These are phyloP conservation scores for Geotrichum phurueaensis DNA, from an alignment of 1,139 yeast species.

Conservation along the genomic window DNA sequence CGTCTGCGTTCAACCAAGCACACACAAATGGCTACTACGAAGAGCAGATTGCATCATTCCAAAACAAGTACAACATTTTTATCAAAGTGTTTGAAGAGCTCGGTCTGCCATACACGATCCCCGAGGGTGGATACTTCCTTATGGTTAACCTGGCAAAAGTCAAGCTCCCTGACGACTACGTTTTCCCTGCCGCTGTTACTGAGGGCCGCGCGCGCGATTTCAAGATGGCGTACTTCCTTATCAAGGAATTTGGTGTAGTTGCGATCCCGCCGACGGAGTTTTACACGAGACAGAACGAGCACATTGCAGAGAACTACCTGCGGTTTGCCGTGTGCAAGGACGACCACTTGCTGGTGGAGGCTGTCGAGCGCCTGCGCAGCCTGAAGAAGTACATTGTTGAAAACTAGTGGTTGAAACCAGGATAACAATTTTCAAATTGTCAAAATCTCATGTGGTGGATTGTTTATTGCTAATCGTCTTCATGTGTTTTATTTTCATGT, in stretches of 20 bases:
- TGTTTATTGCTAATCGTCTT: not conserved
- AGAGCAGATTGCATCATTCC: conserved; percentile 59
- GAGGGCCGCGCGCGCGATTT: conserved; percentile 72
- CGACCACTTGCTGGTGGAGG: conserved; percentile 69
- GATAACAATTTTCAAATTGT: not conserved
- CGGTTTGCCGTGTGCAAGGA: conserved; percentile 97
- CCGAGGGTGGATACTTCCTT: conserved; percentile 91
- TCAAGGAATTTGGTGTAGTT: conserved; percentile 87
- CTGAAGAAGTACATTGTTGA: conserved; percentile 52
- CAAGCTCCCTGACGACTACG: conserved; percentile 65
- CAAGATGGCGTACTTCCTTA: conserved; percentile 85
- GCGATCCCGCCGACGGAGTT: conserved; percentile 96
- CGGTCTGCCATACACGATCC: conserved; percentile 77
- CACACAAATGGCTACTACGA: conserved; percentile 59
- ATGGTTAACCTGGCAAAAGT: conserved; percentile 81
- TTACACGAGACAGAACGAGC: conserved; percentile 62
- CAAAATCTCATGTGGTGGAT: not conserved
- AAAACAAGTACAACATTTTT: conserved; percentile 63
- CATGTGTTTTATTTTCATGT: too few relatives aligned
- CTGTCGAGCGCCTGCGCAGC: conserved; percentile 65
- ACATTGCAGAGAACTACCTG: conserved; percentile 73
- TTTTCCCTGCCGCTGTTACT: conserved; percentile 62
- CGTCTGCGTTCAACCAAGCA: conserved; percentile 66
- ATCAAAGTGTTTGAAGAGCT: conserved; percentile 76
- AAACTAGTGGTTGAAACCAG: conserved; percentile 19